Evolutionary conservation across 495 filamentous ascomycete species (phyloP).

Genomic region (Corynascus novoguineensis): DNA sequence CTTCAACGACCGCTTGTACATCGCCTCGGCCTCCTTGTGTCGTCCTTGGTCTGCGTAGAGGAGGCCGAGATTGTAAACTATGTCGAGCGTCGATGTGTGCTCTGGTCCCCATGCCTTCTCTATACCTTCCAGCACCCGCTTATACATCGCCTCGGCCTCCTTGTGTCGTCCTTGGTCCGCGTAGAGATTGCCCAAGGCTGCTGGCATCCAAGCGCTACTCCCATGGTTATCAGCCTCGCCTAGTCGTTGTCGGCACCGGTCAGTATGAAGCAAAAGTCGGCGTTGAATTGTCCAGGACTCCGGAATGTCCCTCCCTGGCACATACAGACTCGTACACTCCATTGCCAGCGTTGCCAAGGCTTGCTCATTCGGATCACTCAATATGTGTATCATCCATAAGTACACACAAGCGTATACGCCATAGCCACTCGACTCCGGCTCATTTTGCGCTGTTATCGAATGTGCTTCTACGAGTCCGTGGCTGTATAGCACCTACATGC

Average conservation of each 20-base stretch:
- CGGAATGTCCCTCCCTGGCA: background rate
- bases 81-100: conserved; percentile 15
- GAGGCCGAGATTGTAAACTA: conserved; percentile 28
- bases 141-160: conserved; percentile 32
- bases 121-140: conserved; percentile 34
- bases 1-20: conserved; percentile 27
- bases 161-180: conserved; percentile 22
- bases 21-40: conserved; percentile 30
- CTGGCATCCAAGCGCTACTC: background rate
- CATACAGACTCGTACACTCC: background rate
- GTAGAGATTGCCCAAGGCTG: conserved; percentile 26
- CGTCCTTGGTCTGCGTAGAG: conserved; percentile 30
- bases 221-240: conserved; percentile 7
- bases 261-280: background rate
- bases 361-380: background rate
- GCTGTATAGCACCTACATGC: background rate
- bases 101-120: conserved; percentile 35
- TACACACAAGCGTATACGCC: background rate
- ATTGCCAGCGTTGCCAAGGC: background rate
- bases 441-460: background rate
- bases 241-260: background rate
- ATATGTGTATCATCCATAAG: background rate
- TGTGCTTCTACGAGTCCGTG: background rate
- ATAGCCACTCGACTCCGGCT: background rate
- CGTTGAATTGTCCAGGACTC: background rate